Conservation (phyloP, 306 rosid genomes). For the Benincasa hispida region DNA sequence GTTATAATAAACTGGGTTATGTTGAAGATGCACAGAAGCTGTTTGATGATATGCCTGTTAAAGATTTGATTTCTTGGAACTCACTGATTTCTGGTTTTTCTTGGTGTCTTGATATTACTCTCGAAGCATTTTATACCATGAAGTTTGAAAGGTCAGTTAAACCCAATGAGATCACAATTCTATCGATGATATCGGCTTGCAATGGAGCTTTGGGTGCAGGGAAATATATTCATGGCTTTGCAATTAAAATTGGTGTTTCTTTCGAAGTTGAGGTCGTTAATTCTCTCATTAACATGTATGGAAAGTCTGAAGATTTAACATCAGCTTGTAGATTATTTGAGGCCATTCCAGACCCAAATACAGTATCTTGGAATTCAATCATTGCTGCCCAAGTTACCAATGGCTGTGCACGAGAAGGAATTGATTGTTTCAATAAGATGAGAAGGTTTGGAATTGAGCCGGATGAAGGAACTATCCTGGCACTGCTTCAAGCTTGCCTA, state of each 20-base stretch:
- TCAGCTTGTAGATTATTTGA: constrained; percentile 38
- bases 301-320: constrained; percentile 35
- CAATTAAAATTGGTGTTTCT: constrained; percentile 36
- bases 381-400: constrained; percentile 34
- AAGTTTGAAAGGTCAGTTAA: constrained; percentile 22
- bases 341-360: constrained; percentile 30
- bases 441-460: constrained; percentile 32
- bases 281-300: constrained; percentile 56
- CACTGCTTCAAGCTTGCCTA: constrained; percentile 55
- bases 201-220: constrained; percentile 30
- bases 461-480: constrained; percentile 50
- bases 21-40: constrained; percentile 35
- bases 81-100: constrained; percentile 57
- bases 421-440: constrained; percentile 39
- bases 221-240: constrained; percentile 44
- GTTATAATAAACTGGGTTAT: constrained; percentile 35
- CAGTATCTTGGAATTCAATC: constrained; percentile 60
- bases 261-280: constrained; percentile 44
- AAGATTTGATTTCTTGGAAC: constrained; percentile 59
- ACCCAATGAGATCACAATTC: constrained; percentile 43
- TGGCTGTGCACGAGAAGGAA: constrained; percentile 26
- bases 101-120: constrained; percentile 24
- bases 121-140: constrained; percentile 29
- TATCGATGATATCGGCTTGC: constrained; percentile 53
- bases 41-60: constrained; percentile 55